Evolutionary conservation across 441 rosid genomes (phyloP), one percentile per base, ranked within the genome.

Genomic region (Manihot esculenta): DNA sequence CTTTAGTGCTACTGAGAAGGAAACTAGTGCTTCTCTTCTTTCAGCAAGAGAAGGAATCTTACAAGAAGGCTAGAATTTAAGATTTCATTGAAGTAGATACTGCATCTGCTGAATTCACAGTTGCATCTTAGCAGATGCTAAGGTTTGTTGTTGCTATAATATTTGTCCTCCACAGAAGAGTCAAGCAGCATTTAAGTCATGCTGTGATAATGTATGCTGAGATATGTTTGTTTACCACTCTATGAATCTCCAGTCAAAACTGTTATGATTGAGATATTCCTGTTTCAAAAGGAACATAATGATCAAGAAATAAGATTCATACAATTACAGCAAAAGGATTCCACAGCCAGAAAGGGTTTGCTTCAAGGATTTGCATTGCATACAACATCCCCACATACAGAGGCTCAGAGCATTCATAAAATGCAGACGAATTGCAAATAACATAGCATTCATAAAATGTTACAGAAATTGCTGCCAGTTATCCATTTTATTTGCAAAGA

Each of bases 1-100:
- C 24, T 89, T 86, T 72, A 68, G 56, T 66, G 30, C n/a, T 21
- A 24, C 72, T 0, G 84, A 75, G 65, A 80, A 73, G 41, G 82
- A 70, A 68, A 66, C 66, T 47, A 48, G 66, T 5, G 69, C 78
- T 65, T 84, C 86, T 26, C 79, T 85, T 71, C 81, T 85, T 51
- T 27, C 73, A 10, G 65, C 79, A 18, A 75, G 84, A 73, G 72
- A 66, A 54, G 80, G 73, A 54, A 69, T 77, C 71, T 41, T 77
- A 70, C 82, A 74, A 77, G 79, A 82, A 74, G 77, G 74, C 23
- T 83, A 62, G 33, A 13, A 15, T 49, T 35, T 56, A n/a, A n/a
- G n/a, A n/a, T n/a, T n/a, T 49, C 8, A 42, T 14, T 42, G 21
- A 2, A 62, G 62, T 49, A 7, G 45, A 51, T 56, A 20, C 14